phyloP scores from a whole-genome alignment of 495 filamentous ascomycete species.

The Lepraria neglecta region DNA sequence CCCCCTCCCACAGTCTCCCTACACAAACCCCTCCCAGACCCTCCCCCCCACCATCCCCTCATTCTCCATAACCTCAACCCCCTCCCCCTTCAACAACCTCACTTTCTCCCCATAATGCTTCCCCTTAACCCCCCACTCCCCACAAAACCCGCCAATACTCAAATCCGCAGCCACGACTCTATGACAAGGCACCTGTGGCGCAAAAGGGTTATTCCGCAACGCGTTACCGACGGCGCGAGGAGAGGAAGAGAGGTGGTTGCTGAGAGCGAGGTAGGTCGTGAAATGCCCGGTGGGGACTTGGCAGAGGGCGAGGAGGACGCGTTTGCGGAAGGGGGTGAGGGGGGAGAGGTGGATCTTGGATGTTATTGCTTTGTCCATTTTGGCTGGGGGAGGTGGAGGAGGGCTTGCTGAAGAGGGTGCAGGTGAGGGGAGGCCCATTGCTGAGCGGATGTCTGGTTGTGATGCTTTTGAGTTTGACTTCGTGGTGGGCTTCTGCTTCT shows the following conservation, averaged over 20 bases:
- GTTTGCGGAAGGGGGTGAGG: conserved; percentile 44
- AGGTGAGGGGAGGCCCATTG: conserved; percentile 8
- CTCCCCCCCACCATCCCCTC: conserved; percentile 14
- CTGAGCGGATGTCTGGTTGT: conserved; percentile 11
- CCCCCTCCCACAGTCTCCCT: background rate
- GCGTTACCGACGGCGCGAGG: conserved; percentile 70
- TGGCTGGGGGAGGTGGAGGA: conserved; percentile 5
- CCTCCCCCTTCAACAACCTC: conserved; percentile 21
- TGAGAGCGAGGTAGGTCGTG: conserved; percentile 58
- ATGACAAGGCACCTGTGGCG: conserved; percentile 44
- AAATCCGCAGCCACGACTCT: conserved; percentile 26
- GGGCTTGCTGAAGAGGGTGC: background rate
- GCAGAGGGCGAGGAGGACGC: conserved; percentile 53
- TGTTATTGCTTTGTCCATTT: conserved; percentile 19
- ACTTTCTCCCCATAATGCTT: conserved; percentile 22
- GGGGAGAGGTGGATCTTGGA: conserved; percentile 24
- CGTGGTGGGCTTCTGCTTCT: conserved; percentile 4
- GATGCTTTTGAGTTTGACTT: background rate
- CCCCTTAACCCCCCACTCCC: conserved; percentile 25
- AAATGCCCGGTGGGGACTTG: conserved; percentile 60
- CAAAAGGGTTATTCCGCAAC: conserved; percentile 55
- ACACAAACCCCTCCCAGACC: conserved; percentile 18
- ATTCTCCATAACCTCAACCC: conserved; percentile 22
- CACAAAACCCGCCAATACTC: conserved; percentile 28
- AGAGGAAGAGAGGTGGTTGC: conserved; percentile 54